phyloP scores from a whole-genome alignment of 495 filamentous ascomycete genomes.

The Tuber brumale region DNA sequence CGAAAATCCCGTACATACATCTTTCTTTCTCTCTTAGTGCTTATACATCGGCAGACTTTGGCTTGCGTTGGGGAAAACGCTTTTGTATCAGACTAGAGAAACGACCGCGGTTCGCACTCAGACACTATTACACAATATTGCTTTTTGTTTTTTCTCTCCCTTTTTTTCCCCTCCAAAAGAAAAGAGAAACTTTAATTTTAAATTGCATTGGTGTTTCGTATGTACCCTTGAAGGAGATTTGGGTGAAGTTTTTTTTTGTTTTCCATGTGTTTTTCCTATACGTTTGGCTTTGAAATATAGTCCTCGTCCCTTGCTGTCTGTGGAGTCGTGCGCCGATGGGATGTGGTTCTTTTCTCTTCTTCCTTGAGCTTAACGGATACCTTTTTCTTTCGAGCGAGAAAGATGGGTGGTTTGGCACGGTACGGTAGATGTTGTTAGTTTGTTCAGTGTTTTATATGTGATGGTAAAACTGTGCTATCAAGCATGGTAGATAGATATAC shows the following conservation, averaged over 20 bases:
- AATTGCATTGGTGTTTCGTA: slow-evolving; percentile 1
- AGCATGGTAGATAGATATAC: neutral
- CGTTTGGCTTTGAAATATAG: neutral
- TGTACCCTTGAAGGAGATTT: neutral
- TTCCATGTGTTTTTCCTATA: neutral
- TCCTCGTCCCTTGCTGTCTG: neutral
- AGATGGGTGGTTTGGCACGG: neutral
- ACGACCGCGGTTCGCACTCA: neutral
- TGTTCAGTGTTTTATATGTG: neutral
- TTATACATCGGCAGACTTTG: slow-evolving; percentile 4
- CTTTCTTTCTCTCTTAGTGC: slow-evolving; percentile 3
- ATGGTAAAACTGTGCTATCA: neutral
- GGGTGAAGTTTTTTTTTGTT: neutral
- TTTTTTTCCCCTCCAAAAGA: neutral
- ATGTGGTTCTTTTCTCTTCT: neutral
- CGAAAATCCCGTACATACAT: slow-evolving; percentile 5
- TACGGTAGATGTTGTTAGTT: neutral
- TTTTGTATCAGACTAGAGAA: slow-evolving; percentile 5
- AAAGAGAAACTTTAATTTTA: neutral
- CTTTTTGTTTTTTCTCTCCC: neutral
- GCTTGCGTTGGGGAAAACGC: slow-evolving; percentile 2
- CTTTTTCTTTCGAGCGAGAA: neutral
- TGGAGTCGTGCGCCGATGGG: neutral
- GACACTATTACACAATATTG: slow-evolving; percentile 1
- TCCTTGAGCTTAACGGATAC: neutral